Base-by-base conservation (phyloP, 176 grass and related monocot species). In the Carex myosuroides region DNA sequence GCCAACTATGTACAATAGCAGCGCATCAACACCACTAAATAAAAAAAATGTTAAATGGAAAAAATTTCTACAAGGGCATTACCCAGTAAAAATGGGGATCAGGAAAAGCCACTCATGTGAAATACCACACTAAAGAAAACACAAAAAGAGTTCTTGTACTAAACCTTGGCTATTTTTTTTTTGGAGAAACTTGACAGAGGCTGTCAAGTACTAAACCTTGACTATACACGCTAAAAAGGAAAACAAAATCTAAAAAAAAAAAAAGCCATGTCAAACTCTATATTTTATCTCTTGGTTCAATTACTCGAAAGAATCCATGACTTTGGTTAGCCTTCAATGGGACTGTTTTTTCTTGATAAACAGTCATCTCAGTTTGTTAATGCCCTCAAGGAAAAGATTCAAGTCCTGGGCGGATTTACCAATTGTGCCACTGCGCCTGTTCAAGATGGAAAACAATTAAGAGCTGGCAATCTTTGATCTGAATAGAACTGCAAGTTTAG, bases 371-470 rank as follows among this genome's bases (percentile, higher is more conserved):
- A 76, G 41, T 83, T 86, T 48, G 82, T 62, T 44, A 66, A 73
- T 79, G 64, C 91, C 86, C 84, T 85, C 89, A 77, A 93, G 91
- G 70, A 84, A 66, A 59, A 90, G 81, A 81, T 60, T 70, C 50
- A 91, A 80, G 85, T 93, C 83, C 77, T 85, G 77, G 44, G 87
- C 91, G 12, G 29, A 93, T 85, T 85, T 88, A 73, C 89, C 91
- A 83, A 91, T 77, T 76, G 90, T 70, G 29, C 86, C 94, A 68
- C 54, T 81, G 5, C 77, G 70, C 32, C 91, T 97, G 82, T 76
- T 60, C 78, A 68, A 72, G 20, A 81, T 82, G 54, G 32, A 85
- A 67, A 82, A 29, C 63, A 13, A 30, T 62, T 61, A 75, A 66
- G 48, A 21, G 39, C 39, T 11, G 7, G 3, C 4, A 72, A n/a